Evolutionary conservation across 129 eudicot genomes (phyloP).

Genomic region (Chrysanthemum makinoi): DNA sequence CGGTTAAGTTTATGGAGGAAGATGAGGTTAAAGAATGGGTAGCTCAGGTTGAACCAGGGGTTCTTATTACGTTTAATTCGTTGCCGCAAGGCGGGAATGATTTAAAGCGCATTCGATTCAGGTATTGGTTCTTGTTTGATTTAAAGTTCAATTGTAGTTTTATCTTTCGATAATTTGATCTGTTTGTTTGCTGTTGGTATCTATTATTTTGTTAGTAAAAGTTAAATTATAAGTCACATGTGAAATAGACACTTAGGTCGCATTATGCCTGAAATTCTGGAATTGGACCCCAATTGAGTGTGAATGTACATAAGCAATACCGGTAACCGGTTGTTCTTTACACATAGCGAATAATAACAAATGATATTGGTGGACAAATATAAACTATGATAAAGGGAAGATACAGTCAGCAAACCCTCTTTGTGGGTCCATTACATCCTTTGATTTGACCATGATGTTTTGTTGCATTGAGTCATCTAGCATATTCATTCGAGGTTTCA

Average conservation of each 20-base stretch:
- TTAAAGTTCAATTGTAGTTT: slow-evolving; percentile 19
- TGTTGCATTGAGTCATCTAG: slow-evolving; percentile 21
- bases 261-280: slow-evolving; percentile 40
- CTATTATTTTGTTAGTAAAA: slow-evolving; percentile 19
- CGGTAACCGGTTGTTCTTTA: slow-evolving; percentile 24
- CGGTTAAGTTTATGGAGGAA: slow-evolving; percentile 71
- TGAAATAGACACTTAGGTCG: slow-evolving; percentile 29
- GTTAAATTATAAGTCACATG: slow-evolving; percentile 40
- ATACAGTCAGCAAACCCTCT: slow-evolving; percentile 25
- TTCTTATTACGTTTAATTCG: slow-evolving; percentile 77
- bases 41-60: slow-evolving; percentile 96
- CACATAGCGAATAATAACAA: slow-evolving; percentile 34
- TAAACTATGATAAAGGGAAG: slow-evolving; percentile 22
- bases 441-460: slow-evolving; percentile 2
- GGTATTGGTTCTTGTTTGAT: slow-evolving; percentile 41
- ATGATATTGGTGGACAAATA: slow-evolving; percentile 34
- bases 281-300: slow-evolving; percentile 43
- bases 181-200: slow-evolving; percentile 23
- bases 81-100: slow-evolving; percentile 74
- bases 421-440: slow-evolving; percentile 33
- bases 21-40: slow-evolving; percentile 90
- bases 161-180: slow-evolving; percentile 20
- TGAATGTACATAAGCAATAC: slow-evolving; percentile 31
- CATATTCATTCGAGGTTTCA: slow-evolving; percentile 16
- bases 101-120: slow-evolving; percentile 82